These are phyloP conservation scores for Venustampulla echinocandica DNA, from an alignment of 495 filamentous ascomycete species.

Conservation along the genomic window DNA sequence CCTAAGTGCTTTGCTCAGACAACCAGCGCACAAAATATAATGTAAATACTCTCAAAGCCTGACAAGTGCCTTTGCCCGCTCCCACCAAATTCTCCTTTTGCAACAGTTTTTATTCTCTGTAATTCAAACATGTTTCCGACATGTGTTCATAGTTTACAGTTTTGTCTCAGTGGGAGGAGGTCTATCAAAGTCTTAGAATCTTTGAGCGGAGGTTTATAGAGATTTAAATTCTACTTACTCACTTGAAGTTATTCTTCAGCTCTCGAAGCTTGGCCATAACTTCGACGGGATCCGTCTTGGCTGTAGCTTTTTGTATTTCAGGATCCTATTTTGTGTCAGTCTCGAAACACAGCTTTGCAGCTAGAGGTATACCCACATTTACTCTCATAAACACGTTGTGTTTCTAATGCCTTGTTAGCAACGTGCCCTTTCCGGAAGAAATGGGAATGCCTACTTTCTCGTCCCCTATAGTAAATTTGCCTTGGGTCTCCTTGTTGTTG, in stretches of 20 bases:
- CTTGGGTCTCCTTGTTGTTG: conserved; percentile 78
- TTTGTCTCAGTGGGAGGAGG: background rate
- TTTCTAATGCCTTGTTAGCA: conserved; percentile 40
- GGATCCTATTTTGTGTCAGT: conserved; percentile 51
- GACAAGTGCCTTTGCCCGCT: no score
- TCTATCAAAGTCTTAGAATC: background rate
- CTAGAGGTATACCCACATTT: conserved; percentile 45
- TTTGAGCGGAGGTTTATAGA: no score
- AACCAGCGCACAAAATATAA: background rate
- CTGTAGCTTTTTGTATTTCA: conserved; percentile 73
- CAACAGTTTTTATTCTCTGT: no score
- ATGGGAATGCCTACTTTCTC: conserved; percentile 63
- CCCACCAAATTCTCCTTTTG: no score
- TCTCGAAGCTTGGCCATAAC: conserved; percentile 82
- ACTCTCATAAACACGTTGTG: conserved; percentile 96
- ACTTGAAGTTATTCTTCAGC: conserved; percentile 86
- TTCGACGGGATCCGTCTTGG: conserved; percentile 70
- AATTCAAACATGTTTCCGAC: background rate
- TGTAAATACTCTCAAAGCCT: background rate
- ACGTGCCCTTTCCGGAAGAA: background rate
- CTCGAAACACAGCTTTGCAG: background rate
- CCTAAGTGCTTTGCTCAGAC: no score
- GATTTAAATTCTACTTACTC: conserved; percentile 32
- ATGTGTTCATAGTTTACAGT: background rate
- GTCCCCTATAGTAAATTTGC: conserved; percentile 93